Evolutionary conservation across 176 grass and related monocot species (phyloP).

Genomic region (Eragrostis nindensis): DNA sequence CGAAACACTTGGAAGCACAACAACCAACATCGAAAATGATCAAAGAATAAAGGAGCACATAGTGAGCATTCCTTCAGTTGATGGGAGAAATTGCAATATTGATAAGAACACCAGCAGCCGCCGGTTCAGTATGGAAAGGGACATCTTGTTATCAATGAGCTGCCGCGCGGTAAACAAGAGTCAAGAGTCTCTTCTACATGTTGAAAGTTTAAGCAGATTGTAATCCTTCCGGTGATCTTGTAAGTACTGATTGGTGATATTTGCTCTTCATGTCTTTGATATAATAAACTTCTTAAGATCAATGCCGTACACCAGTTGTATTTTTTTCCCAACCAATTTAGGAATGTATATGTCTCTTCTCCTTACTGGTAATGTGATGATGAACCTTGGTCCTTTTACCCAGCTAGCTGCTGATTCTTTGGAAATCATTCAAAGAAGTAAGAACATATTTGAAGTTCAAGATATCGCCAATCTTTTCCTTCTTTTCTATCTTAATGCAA

Average conservation of each 20-base stretch:
- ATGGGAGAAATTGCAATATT: neutral
- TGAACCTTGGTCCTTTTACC: neutral
- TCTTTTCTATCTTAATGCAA: too few relatives aligned
- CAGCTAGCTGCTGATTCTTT: neutral
- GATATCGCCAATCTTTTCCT: neutral
- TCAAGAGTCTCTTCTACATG: neutral
- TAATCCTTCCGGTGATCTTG: neutral
- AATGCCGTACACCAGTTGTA: neutral
- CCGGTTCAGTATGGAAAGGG: slow-evolving; percentile 41
- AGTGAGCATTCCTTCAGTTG: neutral
- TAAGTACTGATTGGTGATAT: neutral
- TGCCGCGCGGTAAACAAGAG: slow-evolving; percentile 34
- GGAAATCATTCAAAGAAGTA: neutral
- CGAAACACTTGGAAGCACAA: slow-evolving; percentile 15
- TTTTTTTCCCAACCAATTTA: neutral
- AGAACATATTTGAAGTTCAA: neutral
- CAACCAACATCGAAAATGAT: neutral
- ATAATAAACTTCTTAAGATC: neutral
- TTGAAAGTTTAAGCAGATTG: neutral
- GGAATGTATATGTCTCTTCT: neutral
- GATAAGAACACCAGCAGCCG: slow-evolving; percentile 12
- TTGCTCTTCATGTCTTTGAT: neutral
- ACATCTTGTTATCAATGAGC: slow-evolving; percentile 40
- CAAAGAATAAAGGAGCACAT: slow-evolving; percentile 5
- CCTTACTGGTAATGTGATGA: neutral